These are phyloP conservation scores for Pichia cabralensis DNA, from an alignment of 805 yeast genomes.

Conservation along the genomic window DNA sequence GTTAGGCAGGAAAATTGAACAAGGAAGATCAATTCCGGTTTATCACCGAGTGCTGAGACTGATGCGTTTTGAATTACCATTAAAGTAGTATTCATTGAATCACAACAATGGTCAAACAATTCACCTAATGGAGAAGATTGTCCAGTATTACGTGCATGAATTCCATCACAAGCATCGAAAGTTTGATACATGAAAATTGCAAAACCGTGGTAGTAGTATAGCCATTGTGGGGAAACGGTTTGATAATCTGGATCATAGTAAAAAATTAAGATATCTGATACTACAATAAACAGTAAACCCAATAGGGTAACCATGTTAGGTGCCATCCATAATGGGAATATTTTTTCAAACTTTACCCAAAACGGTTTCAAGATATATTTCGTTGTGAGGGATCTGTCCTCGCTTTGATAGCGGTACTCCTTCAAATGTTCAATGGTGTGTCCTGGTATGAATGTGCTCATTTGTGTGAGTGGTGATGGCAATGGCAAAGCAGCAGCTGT, in stretches of 20 bases:
- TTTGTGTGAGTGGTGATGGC: not conserved
- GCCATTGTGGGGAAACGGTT: constrained; percentile 61
- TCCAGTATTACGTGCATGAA: constrained; percentile 93
- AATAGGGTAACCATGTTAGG: constrained; percentile 82
- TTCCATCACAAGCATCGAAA: constrained; percentile 93
- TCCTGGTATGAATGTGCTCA: constrained; percentile 11
- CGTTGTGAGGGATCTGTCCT: constrained; percentile 73
- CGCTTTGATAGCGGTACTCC: constrained; percentile 45
- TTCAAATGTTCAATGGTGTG: constrained; percentile 8
- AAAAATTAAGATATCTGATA: constrained; percentile 55
- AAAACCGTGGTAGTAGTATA: constrained; percentile 64
- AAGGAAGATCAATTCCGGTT: constrained; percentile 46
- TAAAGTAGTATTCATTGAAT: constrained; percentile 60
- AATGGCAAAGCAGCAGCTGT: not conserved
- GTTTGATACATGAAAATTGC: constrained; percentile 89
- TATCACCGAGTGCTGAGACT: constrained; percentile 61
- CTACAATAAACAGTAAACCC: constrained; percentile 64
- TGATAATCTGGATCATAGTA: constrained; percentile 63
- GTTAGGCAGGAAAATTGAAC: constrained; percentile 66
- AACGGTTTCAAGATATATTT: constrained; percentile 70
- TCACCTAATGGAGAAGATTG: constrained; percentile 93
- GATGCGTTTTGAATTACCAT: constrained; percentile 68
- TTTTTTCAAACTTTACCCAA: constrained; percentile 61
- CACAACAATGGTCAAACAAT: constrained; percentile 81
- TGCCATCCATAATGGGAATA: constrained; percentile 84